Conservation (phyloP, 2,329 filamentous ascomycete species). For the Basipetospora chlamydospora region DNA sequence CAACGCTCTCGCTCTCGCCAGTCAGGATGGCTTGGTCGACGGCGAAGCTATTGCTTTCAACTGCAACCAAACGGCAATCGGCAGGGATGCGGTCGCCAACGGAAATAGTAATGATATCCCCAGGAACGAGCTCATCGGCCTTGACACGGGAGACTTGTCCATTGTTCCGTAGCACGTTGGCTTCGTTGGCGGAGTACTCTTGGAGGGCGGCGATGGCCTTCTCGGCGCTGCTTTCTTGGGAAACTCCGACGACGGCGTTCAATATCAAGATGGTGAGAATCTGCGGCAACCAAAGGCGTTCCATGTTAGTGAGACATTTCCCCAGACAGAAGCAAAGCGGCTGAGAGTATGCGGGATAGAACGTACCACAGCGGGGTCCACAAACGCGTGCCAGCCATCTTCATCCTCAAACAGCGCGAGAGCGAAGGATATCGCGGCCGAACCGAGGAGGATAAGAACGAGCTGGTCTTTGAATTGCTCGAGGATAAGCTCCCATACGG, state of each 20-base stretch:
- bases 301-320: conserved; percentile 1
- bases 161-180: conserved; percentile 73
- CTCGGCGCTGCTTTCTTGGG: conserved; percentile 95
- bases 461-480: conserved; percentile 99
- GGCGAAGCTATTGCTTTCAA: conserved; percentile 94
- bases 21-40: conserved; percentile 96
- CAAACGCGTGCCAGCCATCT: conserved; percentile 92
- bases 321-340: neutral
- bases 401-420: conserved; percentile 86
- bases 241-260: conserved; percentile 93
- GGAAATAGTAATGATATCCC: conserved; percentile 75
- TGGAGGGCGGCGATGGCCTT: conserved; percentile 96
- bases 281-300: conserved; percentile 24
- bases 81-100: conserved; percentile 90
- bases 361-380: conserved; percentile 86
- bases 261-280: conserved; percentile 94
- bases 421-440: conserved; percentile 84
- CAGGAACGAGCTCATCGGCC: conserved; percentile 93
- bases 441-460: conserved; percentile 85
- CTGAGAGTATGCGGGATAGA: neutral
- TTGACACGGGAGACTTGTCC: conserved; percentile 70
- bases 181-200: conserved; percentile 97
- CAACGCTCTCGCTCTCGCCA: conserved; percentile 92
- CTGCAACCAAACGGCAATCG: conserved; percentile 76
- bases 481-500: conserved; percentile 87